These are phyloP conservation scores for Zygoascus sp. DNA, from an alignment of 1,139 yeast genomes.

Conservation along the genomic window DNA sequence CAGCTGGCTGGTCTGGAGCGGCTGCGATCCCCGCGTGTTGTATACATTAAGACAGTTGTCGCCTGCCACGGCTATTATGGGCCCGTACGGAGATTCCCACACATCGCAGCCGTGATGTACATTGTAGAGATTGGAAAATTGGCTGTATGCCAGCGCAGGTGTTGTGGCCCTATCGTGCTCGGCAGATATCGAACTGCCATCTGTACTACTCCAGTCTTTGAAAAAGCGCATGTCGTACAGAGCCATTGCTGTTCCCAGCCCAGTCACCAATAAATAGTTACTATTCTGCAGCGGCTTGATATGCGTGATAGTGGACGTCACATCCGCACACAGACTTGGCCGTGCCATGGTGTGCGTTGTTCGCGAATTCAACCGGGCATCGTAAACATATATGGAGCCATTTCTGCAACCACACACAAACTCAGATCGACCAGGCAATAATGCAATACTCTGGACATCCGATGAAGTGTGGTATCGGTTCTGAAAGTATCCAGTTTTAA, in stretches of 20 bases:
- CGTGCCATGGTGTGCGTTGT: conserved; percentile 10
- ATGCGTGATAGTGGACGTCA: conserved; percentile 15
- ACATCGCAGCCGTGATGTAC: conserved; percentile 11
- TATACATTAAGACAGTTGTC: conserved; percentile 9
- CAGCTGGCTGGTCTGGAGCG: background rate
- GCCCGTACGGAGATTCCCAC: conserved; percentile 7
- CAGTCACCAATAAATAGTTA: conserved; percentile 23
- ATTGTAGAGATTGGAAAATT: conserved; percentile 5
- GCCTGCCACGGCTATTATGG: conserved; percentile 8
- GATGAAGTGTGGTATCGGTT: conserved; percentile 14
- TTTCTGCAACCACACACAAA: conserved; percentile 14
- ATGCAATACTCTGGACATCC: conserved; percentile 16
- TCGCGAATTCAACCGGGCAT: conserved; percentile 11
- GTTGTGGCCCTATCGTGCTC: background rate
- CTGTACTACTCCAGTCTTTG: conserved; percentile 9
- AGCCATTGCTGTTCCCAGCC: conserved; percentile 22
- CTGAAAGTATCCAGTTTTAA: conserved; percentile 10
- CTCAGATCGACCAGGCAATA: conserved; percentile 7
- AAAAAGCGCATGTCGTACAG: conserved; percentile 24
- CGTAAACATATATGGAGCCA: conserved; percentile 16
- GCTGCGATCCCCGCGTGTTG: background rate
- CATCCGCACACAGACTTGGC: conserved; percentile 2
- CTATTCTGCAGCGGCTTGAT: conserved; percentile 18
- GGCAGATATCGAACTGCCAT: no score
- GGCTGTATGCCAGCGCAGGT: background rate